A percentile compares a stretch with the other conserved stretches of the same genome.
Evolutionary conservation across 345 rosid species (phyloP).

Genomic region (Garcia nutans): DNA sequence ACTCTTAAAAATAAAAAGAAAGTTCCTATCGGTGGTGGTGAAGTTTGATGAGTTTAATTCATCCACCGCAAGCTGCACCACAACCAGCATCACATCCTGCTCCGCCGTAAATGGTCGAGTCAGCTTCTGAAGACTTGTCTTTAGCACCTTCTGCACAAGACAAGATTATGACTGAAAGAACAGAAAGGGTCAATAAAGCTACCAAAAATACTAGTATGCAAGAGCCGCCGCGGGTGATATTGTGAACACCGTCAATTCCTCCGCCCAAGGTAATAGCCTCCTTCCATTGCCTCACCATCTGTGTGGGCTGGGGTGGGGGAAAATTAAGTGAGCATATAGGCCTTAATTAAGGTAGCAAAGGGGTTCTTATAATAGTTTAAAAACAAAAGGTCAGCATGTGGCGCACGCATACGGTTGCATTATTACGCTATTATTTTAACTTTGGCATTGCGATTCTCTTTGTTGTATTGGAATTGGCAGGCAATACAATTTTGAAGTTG

Average conservation of each 20-base stretch:
- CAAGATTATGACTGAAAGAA: constrained; percentile 49
- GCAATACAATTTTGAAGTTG: constrained; percentile 16
- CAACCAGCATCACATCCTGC: constrained; percentile 50
- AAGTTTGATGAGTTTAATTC: too few relatives aligned
- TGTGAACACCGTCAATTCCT: not conserved
- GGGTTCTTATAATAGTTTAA: not conserved
- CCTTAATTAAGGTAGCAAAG: not conserved
- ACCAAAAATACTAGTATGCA: constrained; percentile 31
- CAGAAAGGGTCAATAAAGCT: constrained; percentile 42
- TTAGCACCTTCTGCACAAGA: constrained; percentile 56
- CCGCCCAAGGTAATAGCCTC: not conserved
- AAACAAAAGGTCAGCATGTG: not conserved
- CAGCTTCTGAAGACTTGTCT: constrained; percentile 22
- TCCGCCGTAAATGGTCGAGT: constrained; percentile 33
- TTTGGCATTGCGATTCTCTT: constrained; percentile 23
- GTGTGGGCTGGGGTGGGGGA: not conserved
- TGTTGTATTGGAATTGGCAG: constrained; percentile 30
- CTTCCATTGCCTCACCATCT: constrained; percentile 5
- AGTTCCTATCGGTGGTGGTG: not conserved
- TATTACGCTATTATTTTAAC: not conserved
- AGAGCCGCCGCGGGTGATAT: not conserved
- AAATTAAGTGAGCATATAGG: not conserved
- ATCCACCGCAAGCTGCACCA: constrained; percentile 45
- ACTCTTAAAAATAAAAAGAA: not conserved
- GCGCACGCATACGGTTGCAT: not conserved